Evolutionary conservation across 805 yeast species (phyloP).

Genomic region (Torulaspora franciscae): DNA sequence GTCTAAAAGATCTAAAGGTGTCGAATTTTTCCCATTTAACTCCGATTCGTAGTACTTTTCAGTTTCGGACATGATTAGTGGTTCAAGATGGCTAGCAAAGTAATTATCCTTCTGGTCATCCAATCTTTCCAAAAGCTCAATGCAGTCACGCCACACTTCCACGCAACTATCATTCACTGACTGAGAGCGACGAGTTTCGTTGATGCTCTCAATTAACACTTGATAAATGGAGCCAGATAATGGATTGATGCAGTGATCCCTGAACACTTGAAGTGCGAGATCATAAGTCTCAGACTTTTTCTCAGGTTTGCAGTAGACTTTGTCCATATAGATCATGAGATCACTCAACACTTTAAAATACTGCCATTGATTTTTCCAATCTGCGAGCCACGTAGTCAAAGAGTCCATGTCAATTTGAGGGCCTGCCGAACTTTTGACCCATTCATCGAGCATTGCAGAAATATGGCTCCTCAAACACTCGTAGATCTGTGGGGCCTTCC

Average conservation of each 20-base stretch:
- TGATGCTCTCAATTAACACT: constrained; percentile 35
- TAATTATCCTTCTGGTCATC: constrained; percentile 54
- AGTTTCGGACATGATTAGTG: constrained; percentile 51
- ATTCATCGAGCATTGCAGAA: constrained; percentile 10
- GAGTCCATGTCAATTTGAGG: constrained; percentile 33
- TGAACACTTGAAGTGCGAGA: constrained; percentile 63
- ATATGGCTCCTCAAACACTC: constrained; percentile 14
- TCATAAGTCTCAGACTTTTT: constrained; percentile 65
- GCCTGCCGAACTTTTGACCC: constrained; percentile 2
- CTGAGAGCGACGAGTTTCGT: constrained; percentile 44
- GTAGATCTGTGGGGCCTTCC: constrained; percentile 16
- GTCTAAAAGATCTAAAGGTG: constrained; percentile 54
- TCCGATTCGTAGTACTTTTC: constrained; percentile 49
- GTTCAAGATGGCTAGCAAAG: constrained; percentile 63
- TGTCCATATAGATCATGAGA: constrained; percentile 78
- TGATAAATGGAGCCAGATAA: constrained; percentile 49
- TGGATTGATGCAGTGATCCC: constrained; percentile 52
- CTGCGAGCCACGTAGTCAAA: constrained; percentile 35
- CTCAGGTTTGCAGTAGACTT: constrained; percentile 72
- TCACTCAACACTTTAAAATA: constrained; percentile 78
- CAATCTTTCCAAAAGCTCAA: constrained; percentile 68
- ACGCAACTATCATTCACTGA: constrained; percentile 47
- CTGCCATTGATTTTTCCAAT: constrained; percentile 68
- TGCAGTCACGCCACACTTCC: constrained; percentile 48
- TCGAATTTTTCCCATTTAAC: constrained; percentile 40